phyloP scores from a whole-genome alignment of 78 protist genomes.

The Pelomyxa schiedti region DNA sequence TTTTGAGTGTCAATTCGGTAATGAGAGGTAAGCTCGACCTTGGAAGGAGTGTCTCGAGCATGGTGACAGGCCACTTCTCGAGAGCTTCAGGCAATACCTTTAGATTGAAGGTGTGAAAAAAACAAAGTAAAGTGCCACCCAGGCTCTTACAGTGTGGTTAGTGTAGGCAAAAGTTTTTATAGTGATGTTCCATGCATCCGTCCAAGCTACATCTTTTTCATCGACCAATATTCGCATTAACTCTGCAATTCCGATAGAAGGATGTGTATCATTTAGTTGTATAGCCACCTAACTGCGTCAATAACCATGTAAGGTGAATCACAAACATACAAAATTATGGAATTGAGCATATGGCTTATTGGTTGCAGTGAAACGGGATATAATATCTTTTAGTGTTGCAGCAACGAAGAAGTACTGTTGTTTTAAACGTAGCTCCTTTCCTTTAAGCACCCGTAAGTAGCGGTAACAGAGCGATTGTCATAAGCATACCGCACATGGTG shows the following conservation, averaged over 20 bases:
- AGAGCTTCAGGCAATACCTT: conserved; percentile 95
- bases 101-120: too few relatives aligned
- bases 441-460: too few relatives aligned
- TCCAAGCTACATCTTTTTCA: conserved; percentile 63
- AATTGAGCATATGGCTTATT: conserved; percentile 6
- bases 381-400: conserved; percentile 87
- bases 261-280: conserved; percentile 96
- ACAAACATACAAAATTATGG: too few relatives aligned
- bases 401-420: conserved; percentile 91
- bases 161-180: conserved; percentile 76
- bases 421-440: conserved; percentile 86
- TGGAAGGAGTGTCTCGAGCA: conserved; percentile 76
- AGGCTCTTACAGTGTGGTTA: conserved; percentile 92
- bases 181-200: conserved; percentile 78
- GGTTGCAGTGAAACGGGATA: conserved; percentile 62
- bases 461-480: too few relatives aligned
- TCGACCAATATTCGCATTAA: conserved; percentile 79
- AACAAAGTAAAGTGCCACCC: too few relatives aligned
- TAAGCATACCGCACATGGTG: too few relatives aligned
- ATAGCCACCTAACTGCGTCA: conserved; percentile 70
- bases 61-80: conserved; percentile 87
- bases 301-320: too few relatives aligned
- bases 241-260: conserved; percentile 80
- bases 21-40: too few relatives aligned
- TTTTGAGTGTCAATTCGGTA: too few relatives aligned